phyloP scores from a whole-genome alignment of 768 basidiomycete genomes.

The Suillus discolor region DNA sequence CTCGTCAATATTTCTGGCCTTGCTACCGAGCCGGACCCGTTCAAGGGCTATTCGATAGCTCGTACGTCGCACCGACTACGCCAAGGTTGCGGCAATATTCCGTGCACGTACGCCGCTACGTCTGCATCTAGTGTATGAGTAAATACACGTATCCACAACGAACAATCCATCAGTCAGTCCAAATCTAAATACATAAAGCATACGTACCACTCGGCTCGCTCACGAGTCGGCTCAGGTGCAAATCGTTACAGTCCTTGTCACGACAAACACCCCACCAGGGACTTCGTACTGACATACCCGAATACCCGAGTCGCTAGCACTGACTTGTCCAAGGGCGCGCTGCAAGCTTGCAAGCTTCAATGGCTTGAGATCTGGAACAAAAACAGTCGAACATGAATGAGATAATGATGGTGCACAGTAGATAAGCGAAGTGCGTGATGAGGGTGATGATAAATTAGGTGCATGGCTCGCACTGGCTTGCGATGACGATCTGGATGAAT shows the following conservation, averaged over 20 bases:
- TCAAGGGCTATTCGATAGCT: constrained; percentile 38
- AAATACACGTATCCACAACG: constrained; percentile 16
- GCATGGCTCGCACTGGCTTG: constrained; percentile 26
- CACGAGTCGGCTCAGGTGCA: constrained; percentile 51
- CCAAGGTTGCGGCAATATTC: constrained; percentile 35
- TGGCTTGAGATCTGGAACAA: constrained; percentile 48
- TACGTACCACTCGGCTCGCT: constrained; percentile 66
- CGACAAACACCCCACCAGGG: constrained; percentile 83
- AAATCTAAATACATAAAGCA: constrained; percentile 5
- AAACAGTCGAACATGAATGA: constrained; percentile 36
- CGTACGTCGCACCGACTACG: constrained; percentile 32
- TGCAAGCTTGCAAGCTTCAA: constrained; percentile 53
- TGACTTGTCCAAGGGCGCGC: constrained; percentile 50
- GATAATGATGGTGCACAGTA: constrained; percentile 30
- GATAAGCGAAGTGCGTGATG: constrained; percentile 32
- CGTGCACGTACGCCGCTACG: constrained; percentile 55
- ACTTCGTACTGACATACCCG: constrained; percentile 77
- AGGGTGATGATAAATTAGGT: constrained; percentile 29
- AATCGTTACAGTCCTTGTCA: constrained; percentile 65
- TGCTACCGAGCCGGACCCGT: constrained; percentile 33
- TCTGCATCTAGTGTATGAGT: constrained; percentile 53
- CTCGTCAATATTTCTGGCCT: constrained; percentile 25
- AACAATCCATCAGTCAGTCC: constrained; percentile 23
- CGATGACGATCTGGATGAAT: constrained; percentile 23
- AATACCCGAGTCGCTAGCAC: constrained; percentile 31